A percentile compares a stretch with the other conserved stretches of the same genome.
Evolutionary conservation across 495 filamentous ascomycete species (phyloP).

Genomic region (Halenospora varia): DNA sequence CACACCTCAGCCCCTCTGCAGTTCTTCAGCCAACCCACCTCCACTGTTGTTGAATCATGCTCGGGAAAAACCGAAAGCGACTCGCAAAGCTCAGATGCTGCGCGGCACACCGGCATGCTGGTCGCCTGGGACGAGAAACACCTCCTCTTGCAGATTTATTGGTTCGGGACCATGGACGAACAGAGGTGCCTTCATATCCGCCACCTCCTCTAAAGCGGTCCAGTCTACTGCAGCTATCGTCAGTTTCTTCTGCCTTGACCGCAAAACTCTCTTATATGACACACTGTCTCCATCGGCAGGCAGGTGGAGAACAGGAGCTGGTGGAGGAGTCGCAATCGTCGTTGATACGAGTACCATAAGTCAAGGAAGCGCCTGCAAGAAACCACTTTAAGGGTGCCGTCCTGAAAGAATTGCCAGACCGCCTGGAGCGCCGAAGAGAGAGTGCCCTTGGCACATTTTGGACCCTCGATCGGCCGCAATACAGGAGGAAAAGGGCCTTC

Average conservation of each 20-base stretch:
- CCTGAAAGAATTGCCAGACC: slow-evolving; percentile 1
- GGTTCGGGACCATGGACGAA: too few relatives aligned
- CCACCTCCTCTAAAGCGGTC: neutral
- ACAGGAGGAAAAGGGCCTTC: too few relatives aligned
- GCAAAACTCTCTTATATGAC: neutral
- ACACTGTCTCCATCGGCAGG: slow-evolving; percentile 7
- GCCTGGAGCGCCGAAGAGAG: neutral
- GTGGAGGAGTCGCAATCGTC: neutral
- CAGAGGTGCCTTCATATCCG: neutral
- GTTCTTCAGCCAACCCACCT: neutral
- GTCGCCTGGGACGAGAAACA: too few relatives aligned
- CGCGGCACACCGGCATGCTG: neutral
- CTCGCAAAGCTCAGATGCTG: too few relatives aligned
- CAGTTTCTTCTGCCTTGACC: slow-evolving; percentile 5
- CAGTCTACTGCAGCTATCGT: neutral
- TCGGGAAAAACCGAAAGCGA: neutral
- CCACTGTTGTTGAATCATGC: neutral
- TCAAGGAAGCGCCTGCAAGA: neutral
- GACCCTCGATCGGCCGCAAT: too few relatives aligned
- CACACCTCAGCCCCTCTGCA: neutral
- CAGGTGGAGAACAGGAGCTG: neutral
- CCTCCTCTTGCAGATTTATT: too few relatives aligned
- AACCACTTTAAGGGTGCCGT: neutral
- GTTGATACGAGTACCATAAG: neutral
- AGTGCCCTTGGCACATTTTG: neutral